A percentile compares a stretch with the other conserved stretches of the same genome.
Conservation (phyloP, 78 protist species). For the Cavenderia fasciculata region DNA sequence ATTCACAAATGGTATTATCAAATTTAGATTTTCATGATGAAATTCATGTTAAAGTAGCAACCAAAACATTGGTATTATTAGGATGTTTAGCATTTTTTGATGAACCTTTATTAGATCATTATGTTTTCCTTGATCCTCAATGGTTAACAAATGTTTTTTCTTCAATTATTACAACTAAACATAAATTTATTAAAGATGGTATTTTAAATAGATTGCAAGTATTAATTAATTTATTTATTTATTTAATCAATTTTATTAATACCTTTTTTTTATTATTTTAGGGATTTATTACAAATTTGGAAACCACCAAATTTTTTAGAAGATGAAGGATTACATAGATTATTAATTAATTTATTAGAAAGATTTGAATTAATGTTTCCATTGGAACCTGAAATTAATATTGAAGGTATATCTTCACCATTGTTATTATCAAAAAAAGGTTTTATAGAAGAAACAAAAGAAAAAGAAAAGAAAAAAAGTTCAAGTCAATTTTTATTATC, state of each 20-base stretch:
- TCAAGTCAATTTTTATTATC: no score
- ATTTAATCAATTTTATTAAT: background rate
- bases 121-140: constrained; percentile 76
- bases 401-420: no score
- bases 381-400: constrained; percentile 9
- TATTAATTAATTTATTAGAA: constrained; percentile 55
- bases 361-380: constrained; percentile 78
- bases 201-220: constrained; percentile 24
- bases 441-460: no score
- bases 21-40: constrained; percentile 72
- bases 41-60: constrained; percentile 70
- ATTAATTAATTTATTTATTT: background rate
- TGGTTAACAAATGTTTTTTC: constrained; percentile 76
- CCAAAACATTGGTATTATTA: constrained; percentile 35
- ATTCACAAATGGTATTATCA: constrained; percentile 53
- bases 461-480: no score
- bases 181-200: constrained; percentile 76
- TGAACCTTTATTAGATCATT: constrained; percentile 18
- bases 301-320: constrained; percentile 69
- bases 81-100: constrained; percentile 57
- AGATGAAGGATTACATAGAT: constrained; percentile 61
- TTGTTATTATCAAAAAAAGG: no score
- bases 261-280: background rate
- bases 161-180: constrained; percentile 69
- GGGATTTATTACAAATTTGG: constrained; percentile 67